Evolutionary conservation across 2,329 filamentous ascomycete genomes (phyloP).

Genomic region (Parascedosporium putredinis): DNA sequence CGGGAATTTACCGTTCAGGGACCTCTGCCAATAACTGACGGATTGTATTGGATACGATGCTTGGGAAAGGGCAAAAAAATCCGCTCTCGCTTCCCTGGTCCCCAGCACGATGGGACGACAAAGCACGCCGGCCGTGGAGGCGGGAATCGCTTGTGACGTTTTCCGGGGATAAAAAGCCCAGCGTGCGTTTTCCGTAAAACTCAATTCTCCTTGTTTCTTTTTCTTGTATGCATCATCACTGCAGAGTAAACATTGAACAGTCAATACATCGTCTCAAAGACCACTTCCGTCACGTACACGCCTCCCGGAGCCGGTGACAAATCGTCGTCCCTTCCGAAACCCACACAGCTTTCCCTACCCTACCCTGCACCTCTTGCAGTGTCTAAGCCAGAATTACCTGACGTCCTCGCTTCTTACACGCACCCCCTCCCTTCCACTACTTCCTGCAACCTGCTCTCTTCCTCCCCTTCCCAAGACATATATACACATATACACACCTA

Average conservation of each 20-base stretch:
- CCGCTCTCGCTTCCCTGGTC: no score
- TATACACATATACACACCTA: neutral
- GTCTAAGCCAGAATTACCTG: neutral
- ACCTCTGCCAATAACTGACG: no score
- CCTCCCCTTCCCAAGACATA: neutral
- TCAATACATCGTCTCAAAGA: neutral
- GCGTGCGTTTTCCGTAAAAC: neutral
- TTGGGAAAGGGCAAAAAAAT: no score
- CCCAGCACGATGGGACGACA: neutral
- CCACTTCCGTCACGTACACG: neutral
- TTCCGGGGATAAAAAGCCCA: neutral
- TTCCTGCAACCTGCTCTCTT: no score
- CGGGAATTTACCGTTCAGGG: neutral
- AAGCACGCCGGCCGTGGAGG: no score
- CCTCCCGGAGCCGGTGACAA: neutral
- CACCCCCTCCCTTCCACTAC: no score
- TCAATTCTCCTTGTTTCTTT: neutral
- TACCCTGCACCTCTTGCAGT: no score
- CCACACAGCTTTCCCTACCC: no score
- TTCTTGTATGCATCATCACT: neutral
- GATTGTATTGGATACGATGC: no score
- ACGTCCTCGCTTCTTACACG: neutral
- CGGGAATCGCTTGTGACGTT: no score
- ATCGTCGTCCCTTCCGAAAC: constrained; percentile 1
- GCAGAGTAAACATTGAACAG: neutral